Base-by-base conservation (phyloP, 345 rosid genomes). In the Salix caprea region DNA sequence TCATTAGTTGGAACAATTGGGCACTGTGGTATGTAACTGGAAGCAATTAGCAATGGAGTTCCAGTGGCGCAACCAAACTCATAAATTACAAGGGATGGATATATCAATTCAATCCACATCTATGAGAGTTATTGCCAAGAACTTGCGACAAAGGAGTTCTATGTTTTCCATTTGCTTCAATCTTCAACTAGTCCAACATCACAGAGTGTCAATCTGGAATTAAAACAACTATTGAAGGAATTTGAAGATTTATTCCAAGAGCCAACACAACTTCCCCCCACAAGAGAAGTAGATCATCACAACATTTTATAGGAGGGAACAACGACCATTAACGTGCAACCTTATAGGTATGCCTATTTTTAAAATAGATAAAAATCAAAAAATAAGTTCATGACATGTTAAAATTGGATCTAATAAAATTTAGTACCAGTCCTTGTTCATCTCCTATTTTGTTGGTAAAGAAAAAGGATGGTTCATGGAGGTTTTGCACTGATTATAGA, bases 351-450 rank as follows among this genome's bases (percentile, higher is more conserved):
- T 37, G 9, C 9, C 9, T 37, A 37, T 1, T 37, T 37, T 7
- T 1, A 37, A 37, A 37, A 37, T n/a, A 7, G 40, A 7, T 7
- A 0, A 37, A 37, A 37, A 37, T 37, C 1, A 1, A 7, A 37
- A 37, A 37, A 37, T 9, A 37, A 37, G 71, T 68, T 42, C 52
- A 68, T 42, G 52, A 68, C 34, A 40, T 68, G 71, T 40, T 68
- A 19, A 68, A 68, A 21, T 68, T 42, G 5, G 34, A 54, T 34
- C 71, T 23, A 39, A 13, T 68, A 21, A 39, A 12, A 42, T 11
- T 15, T 5, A 68, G 18, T 19, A 37, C 30, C 7, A 68, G 71
- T 42, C 32, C 19, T 2, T 68, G 40, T 23, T 68, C 71, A 1
- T 40, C 19, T 2, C 54, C 10, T 68, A 1, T 68, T 4, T 12